Percentiles rank a stretch among this genome's conserved stretches.
Evolutionary conservation across 1,139 yeast species (phyloP).

Genomic region (Meyerozyma guilliermondii): DNA sequence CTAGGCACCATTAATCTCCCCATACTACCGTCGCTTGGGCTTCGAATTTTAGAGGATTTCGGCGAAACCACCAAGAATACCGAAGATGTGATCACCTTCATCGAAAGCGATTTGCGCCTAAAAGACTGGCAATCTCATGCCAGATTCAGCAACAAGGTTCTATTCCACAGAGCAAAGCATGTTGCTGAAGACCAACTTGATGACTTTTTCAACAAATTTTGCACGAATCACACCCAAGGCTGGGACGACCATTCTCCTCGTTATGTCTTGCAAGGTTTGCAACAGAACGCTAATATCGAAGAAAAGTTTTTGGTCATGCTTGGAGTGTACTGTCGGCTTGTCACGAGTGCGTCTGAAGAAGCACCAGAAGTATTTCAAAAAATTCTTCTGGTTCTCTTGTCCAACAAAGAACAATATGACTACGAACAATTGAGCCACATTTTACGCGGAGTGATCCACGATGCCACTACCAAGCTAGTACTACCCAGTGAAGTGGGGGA

Average conservation of each 20-base stretch:
- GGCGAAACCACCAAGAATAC: conserved; percentile 22
- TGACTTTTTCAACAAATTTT: neutral
- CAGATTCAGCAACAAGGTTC: conserved; percentile 26
- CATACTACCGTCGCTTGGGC: conserved; percentile 24
- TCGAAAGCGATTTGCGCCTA: conserved; percentile 29
- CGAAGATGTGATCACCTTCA: conserved; percentile 25
- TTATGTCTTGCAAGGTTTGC: conserved; percentile 10
- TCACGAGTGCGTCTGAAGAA: neutral
- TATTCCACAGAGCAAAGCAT: conserved; percentile 16
- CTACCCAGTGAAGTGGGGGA: conserved; percentile 19
- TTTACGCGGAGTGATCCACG: conserved; percentile 22
- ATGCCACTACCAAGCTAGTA: conserved; percentile 15
- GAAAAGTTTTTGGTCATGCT: conserved; percentile 12
- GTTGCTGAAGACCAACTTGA: conserved; percentile 4
- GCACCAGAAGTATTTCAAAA: conserved; percentile 12
- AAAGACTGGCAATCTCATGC: conserved; percentile 27
- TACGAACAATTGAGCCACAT: conserved; percentile 10
- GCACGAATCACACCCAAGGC: neutral
- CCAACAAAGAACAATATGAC: conserved; percentile 4
- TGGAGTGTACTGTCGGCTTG: conserved; percentile 11
- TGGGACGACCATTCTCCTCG: conserved; percentile 10
- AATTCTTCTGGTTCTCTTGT: conserved; percentile 10
- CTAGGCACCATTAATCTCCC: conserved; percentile 31
- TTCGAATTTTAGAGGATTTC: conserved; percentile 34
- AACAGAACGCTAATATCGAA: conserved; percentile 8